These are phyloP conservation scores for Dendrobium catenatum DNA, from an alignment of 106 monocot genomes.

Conservation along the genomic window DNA sequence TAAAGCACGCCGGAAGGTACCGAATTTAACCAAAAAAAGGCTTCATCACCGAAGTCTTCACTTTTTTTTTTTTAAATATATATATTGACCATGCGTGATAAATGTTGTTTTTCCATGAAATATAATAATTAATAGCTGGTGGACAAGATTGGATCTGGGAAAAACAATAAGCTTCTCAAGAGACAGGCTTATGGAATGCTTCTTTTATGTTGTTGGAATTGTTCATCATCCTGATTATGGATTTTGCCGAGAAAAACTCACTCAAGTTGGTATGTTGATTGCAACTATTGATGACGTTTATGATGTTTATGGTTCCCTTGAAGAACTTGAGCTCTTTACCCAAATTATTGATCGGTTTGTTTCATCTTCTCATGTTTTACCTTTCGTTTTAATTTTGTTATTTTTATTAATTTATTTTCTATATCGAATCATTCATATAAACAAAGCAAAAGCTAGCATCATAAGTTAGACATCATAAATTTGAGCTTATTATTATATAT, in stretches of 20 bases:
- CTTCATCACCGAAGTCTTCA: too few species aligned
- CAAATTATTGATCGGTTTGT: slow-evolving; percentile 22
- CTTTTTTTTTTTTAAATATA: too few species aligned
- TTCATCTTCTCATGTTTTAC: neutral
- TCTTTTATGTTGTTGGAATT: slow-evolving; percentile 21
- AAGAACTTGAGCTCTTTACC: slow-evolving; percentile 43
- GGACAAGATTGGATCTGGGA: slow-evolving; percentile 16
- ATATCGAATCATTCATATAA: too few species aligned
- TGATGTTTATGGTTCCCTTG: slow-evolving; percentile 40
- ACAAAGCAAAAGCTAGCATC: too few species aligned
- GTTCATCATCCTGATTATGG: slow-evolving; percentile 21
- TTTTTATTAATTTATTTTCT: neutral
- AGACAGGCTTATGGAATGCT: slow-evolving; percentile 33
- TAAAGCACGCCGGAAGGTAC: neutral
- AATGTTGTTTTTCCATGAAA: neutral
- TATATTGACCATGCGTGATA: neutral
- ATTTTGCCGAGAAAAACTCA: slow-evolving; percentile 18
- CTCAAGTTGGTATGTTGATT: slow-evolving; percentile 22
- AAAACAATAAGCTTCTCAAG: slow-evolving; percentile 37
- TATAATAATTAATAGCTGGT: slow-evolving; percentile 21
- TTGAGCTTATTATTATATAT: too few species aligned
- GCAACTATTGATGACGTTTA: slow-evolving; percentile 35
- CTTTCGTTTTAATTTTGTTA: neutral
- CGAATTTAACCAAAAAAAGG: too few species aligned
- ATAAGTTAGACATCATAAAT: neutral